Base-by-base conservation (phyloP, 2,329 filamentous ascomycete species). In the Juglanconis oblonga region DNA sequence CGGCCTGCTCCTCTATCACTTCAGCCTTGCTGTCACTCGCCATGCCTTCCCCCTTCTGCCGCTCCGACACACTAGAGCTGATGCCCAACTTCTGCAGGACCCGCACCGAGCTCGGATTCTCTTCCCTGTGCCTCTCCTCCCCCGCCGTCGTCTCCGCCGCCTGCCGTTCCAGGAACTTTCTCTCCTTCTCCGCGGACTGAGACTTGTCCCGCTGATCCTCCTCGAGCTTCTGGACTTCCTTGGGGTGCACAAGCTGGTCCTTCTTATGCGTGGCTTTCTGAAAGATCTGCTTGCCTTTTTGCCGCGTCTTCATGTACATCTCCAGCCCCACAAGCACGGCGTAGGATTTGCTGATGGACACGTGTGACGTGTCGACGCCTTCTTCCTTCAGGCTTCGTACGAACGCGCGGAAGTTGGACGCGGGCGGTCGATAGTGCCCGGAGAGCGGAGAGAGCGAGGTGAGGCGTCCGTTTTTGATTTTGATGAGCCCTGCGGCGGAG, bases 361-460 rank as follows among this genome's bases (percentile, higher is more conserved):
- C 87, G 32, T 84, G 87, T 13, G 82, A 85, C 84, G 93, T 90
- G 72, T 97, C 92, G 0, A 89, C 92, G 1, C 89, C 89, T 36
- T 83, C 83, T 1, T 87, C 86, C 66, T 87, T 85, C 4, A 97
- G 79, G 8, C 81, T 87, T 63, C 87, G 84, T 2, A 96, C 83
- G 68, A 97, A 96, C 1, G 88, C 87, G 35, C 89, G 86, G 70
- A 97, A 96, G 70, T 94, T 96, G 62, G 85, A 83, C 4, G 90
- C 85, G 0, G 92, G 91, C 0, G 92, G 92, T 0, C 92, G 85
- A 71, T 97, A 97, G 74, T 97, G 92, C 0, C 92, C 92, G 67
- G 84, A 88, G 1, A 86, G 74, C 2, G 83, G 92, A 4, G 88
- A 90, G 8, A 96, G 78, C 54, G 86, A 87, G 2, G 84, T 81